These are phyloP conservation scores for Wickerhamiella bombiphila DNA, from an alignment of 805 yeast genomes.

Conservation along the genomic window DNA sequence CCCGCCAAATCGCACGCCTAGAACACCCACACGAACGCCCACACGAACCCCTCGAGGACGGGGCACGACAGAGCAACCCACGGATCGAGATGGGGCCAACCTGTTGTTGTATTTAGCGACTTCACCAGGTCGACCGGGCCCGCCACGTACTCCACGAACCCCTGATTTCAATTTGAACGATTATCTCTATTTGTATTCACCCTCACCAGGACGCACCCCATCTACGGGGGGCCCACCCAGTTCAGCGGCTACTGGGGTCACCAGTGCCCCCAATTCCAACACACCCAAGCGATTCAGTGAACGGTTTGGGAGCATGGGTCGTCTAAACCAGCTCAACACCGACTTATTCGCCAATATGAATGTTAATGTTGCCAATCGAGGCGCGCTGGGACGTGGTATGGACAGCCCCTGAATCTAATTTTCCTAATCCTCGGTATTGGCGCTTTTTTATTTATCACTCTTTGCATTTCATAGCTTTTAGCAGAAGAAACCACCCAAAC, in stretches of 20 bases:
- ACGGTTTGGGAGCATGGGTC: background rate
- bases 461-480: too few species aligned
- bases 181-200: slow-evolving; percentile 65
- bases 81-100: slow-evolving; percentile 55
- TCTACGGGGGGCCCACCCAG: background rate
- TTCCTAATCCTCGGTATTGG: too few species aligned
- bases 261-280: background rate
- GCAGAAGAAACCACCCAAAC: too few species aligned
- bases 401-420: too few species aligned
- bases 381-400: too few species aligned
- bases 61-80: slow-evolving; percentile 4
- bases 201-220: slow-evolving; percentile 33
- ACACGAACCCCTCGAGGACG: slow-evolving; percentile 3
- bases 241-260: background rate
- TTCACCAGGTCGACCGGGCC: slow-evolving; percentile 53
- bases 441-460: too few species aligned
- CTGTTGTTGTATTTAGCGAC: slow-evolving; percentile 68
- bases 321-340: background rate
- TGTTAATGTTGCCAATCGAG: too few species aligned
- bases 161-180: slow-evolving; percentile 61
- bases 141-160: slow-evolving; percentile 25
- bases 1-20: slow-evolving; percentile 11
- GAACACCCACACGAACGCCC: slow-evolving; percentile 18
- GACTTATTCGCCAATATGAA: background rate
- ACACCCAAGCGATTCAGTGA: background rate